A percentile compares a stretch with the other conserved stretches of the same genome.
phyloP scores from a whole-genome alignment of 2,329 filamentous ascomycete species.

The Nemania diffusa region DNA sequence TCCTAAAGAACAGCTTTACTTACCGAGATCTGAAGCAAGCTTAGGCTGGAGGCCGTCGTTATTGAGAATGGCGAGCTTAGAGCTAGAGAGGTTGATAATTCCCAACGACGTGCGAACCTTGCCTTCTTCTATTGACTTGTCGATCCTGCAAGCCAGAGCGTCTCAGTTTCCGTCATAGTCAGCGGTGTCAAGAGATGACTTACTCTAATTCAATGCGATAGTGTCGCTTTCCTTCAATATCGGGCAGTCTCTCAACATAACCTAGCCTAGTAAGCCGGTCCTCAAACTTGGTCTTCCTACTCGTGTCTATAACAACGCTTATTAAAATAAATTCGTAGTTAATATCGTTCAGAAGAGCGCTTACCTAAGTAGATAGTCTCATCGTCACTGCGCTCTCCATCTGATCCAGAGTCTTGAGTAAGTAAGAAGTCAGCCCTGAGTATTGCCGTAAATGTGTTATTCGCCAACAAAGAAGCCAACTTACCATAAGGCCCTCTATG shows the following conservation, averaged over 20 bases:
- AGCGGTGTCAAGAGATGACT: neutral
- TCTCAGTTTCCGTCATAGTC: neutral
- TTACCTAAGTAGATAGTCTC: conserved; percentile 19
- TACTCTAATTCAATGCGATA: conserved; percentile 30
- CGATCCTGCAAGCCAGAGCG: conserved; percentile 8
- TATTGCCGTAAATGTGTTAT: neutral
- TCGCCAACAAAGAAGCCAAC: neutral
- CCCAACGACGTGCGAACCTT: neutral
- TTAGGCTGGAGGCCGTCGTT: conserved; percentile 25
- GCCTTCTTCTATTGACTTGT: conserved; percentile 22
- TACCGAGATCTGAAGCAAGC: conserved; percentile 29
- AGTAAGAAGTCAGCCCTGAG: conserved; percentile 14
- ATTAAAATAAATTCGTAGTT: neutral
- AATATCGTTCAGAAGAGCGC: neutral
- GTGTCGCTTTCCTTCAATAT: conserved; percentile 28
- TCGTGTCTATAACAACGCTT: neutral
- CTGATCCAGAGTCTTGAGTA: neutral
- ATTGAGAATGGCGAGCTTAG: conserved; percentile 23
- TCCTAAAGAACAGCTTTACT: neutral
- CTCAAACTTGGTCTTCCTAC: conserved; percentile 14
- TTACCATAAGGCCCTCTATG: conserved; percentile 14
- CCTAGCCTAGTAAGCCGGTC: conserved; percentile 25
- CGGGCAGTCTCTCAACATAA: conserved; percentile 25
- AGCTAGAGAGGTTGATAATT: conserved; percentile 13
- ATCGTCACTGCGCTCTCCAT: neutral